Percentiles rank a stretch among this genome's conserved stretches.
Conservation (phyloP, 768 basidiomycete species). For the Mycena vitilis region DNA sequence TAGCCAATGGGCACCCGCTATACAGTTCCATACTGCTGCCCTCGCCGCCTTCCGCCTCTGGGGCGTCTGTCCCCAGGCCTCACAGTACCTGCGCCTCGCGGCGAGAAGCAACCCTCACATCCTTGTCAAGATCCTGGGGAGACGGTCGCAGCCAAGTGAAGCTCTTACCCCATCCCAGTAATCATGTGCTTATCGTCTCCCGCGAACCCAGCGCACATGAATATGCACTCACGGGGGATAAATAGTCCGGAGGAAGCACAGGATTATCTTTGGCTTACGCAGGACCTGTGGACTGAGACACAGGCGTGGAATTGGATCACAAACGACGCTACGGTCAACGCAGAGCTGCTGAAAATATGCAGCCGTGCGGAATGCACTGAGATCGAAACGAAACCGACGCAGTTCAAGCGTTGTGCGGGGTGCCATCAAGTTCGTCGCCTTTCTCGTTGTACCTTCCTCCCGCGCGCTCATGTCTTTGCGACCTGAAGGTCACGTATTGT, state of each 20-base stretch:
- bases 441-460: too few species aligned
- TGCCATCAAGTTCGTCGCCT: constrained; percentile 13
- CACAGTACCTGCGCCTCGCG: constrained; percentile 45
- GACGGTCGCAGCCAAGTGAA: constrained; percentile 42
- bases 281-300: constrained; percentile 46
- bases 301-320: constrained; percentile 33
- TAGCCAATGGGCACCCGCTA: constrained; percentile 22
- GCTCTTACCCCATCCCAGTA: neutral
- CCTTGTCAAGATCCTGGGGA: constrained; percentile 44
- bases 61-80: constrained; percentile 40
- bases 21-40: constrained; percentile 41
- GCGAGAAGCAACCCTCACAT: constrained; percentile 42
- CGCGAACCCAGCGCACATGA: constrained; percentile 12
- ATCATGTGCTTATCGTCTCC: constrained; percentile 24
- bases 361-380: constrained; percentile 37
- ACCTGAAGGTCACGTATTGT: constrained; percentile 42
- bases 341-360: constrained; percentile 40
- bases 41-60: constrained; percentile 47
- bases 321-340: constrained; percentile 33
- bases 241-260: constrained; percentile 47
- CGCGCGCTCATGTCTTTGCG: too few species aligned
- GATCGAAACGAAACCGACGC: constrained; percentile 38
- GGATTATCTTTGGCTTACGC: constrained; percentile 48
- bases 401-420: constrained; percentile 46
- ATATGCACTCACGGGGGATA: neutral